Evolutionary conservation across 2,329 filamentous ascomycete species (phyloP).

Genomic region (Fusarium buharicum): DNA sequence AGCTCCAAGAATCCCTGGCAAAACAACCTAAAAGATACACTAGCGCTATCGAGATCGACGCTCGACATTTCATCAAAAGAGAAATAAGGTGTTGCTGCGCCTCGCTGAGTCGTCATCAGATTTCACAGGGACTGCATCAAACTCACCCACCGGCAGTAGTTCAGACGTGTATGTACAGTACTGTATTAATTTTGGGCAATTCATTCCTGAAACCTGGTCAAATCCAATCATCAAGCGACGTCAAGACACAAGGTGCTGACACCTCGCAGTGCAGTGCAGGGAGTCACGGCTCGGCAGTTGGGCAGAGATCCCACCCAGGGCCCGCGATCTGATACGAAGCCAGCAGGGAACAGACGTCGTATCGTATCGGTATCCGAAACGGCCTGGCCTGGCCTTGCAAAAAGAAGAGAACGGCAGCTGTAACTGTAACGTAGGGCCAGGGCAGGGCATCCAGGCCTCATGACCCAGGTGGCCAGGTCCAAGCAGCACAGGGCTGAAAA

Average conservation of each 20-base stretch:
- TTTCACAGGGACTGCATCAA: background rate
- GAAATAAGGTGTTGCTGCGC: constrained; percentile 37
- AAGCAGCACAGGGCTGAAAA: constrained; percentile 34
- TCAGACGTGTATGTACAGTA: no score
- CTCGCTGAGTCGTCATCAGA: constrained; percentile 33
- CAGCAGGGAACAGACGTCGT: constrained; percentile 2
- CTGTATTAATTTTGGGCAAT: background rate
- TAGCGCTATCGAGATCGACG: constrained; percentile 40
- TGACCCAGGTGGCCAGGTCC: background rate
- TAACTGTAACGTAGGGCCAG: constrained; percentile 17
- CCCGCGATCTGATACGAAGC: constrained; percentile 24
- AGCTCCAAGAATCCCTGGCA: constrained; percentile 22
- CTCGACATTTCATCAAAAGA: constrained; percentile 11
- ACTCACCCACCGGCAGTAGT: constrained; percentile 8
- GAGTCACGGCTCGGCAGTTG: constrained; percentile 42
- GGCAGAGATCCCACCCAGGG: constrained; percentile 13
- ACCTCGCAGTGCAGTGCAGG: constrained; percentile 30
- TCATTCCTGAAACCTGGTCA: constrained; percentile 34
- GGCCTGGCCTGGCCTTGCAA: constrained; percentile 5
- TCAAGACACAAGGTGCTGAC: constrained; percentile 40
- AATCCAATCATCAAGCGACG: constrained; percentile 2
- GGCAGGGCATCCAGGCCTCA: background rate
- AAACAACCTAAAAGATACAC: constrained; percentile 2
- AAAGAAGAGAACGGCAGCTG: constrained; percentile 24
- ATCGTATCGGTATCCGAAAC: constrained; percentile 32